Evolutionary conservation across 106 monocot genomes (phyloP).

Genomic region (Dendrobium officinale): DNA sequence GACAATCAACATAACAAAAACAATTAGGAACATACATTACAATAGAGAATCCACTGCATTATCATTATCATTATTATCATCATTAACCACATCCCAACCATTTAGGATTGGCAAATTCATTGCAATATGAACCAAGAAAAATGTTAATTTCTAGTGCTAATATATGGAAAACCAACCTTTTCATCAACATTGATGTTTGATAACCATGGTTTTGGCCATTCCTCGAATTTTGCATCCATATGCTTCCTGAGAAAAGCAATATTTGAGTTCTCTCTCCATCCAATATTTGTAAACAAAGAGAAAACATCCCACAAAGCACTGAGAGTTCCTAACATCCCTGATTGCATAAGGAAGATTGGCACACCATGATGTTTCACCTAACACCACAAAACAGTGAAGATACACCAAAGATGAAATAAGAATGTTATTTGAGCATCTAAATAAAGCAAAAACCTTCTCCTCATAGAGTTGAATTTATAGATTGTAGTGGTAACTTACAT

Average conservation of each 20-base stretch:
- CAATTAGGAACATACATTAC: background rate
- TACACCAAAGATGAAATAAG: background rate
- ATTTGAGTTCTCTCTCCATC: slow-evolving; percentile 83
- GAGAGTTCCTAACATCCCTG: slow-evolving; percentile 85
- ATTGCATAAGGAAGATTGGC: slow-evolving; percentile 73
- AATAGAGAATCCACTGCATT: background rate
- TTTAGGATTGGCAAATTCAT: background rate
- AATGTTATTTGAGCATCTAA: background rate
- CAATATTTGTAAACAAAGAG: slow-evolving; percentile 70
- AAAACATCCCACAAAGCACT: slow-evolving; percentile 90
- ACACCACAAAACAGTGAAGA: slow-evolving; percentile 7
- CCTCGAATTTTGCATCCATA: slow-evolving; percentile 79
- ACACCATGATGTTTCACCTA: slow-evolving; percentile 77
- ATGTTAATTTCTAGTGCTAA: background rate
- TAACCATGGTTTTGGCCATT: slow-evolving; percentile 74
- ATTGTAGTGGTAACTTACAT: slow-evolving; percentile 44
- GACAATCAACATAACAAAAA: background rate
- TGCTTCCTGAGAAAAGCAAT: slow-evolving; percentile 84
- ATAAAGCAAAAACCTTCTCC: background rate
- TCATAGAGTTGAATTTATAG: background rate
- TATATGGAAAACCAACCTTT: slow-evolving; percentile 33
- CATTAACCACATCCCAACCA: background rate
- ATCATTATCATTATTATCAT: no score
- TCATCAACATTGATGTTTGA: slow-evolving; percentile 73
- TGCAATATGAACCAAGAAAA: background rate